Base-by-base conservation (phyloP, 2,329 filamentous ascomycete genomes). In the Blumeria graminis region DNA sequence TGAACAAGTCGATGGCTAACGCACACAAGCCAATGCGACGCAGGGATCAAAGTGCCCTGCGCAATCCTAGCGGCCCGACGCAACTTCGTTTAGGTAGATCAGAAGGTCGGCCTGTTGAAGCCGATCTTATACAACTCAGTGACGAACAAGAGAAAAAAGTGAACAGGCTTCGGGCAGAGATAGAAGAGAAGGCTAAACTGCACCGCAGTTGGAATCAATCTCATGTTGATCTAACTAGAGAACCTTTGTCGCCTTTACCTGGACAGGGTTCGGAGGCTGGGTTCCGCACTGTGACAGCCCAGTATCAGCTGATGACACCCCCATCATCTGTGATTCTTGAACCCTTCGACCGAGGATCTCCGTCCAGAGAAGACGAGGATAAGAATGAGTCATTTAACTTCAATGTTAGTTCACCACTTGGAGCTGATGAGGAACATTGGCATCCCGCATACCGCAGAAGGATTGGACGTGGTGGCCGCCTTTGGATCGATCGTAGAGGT, bases 141-240 rank as follows among this genome's bases (percentile, higher is more conserved):
- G 86, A 94, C 63, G 78, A 86, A 63, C 75, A 84, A 56, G 80
- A 80, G 46, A 86, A 94, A 68, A 86, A 86, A 68, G 83, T 90
- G 62, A 87, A 84, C 62, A 80, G 85, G 63, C 80, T 95, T 62
- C 76, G 83, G 60, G 75, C 76, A 61, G 87, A 93, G 65, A 86
- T 96, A 67, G 86, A 93, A 68, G 80, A 80, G 63, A 90, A 93
- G 69, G 81, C 93, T 56, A 77, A 83, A 63, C 90, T 92, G 69
- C 90, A 95, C 70, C 80, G 84, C 63, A 81, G 84, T 67, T 95
- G 90, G 88, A 95, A 95, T 69, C 76, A 85, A 63, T 84, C 86
- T 65, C 88, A 86, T 72, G 78, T 93, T 64, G 89, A 96, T 71
- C 76, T 88, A 66, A 95, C 90, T 59, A 81, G 82, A 71, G 81